A percentile compares a stretch with the other conserved stretches of the same genome.
Evolutionary conservation across 768 basidiomycete species (phyloP).

Genomic region (Lactarius pseudohatsudake): DNA sequence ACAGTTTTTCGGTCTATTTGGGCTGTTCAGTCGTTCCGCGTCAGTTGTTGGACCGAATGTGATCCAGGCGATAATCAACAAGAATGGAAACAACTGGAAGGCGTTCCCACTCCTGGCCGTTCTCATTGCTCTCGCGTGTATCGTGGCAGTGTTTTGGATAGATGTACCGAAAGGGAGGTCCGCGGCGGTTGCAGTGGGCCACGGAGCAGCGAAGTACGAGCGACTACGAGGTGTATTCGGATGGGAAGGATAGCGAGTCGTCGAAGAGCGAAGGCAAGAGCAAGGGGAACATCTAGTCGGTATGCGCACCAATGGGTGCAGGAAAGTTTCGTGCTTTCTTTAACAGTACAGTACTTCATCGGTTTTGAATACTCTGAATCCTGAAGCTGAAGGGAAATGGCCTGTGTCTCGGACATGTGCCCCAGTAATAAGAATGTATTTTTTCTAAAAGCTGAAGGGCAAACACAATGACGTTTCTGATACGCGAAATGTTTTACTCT

Average conservation of each 20-base stretch:
- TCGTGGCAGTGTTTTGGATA: conserved; percentile 75
- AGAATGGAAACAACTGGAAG: conserved; percentile 70
- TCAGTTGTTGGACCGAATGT: conserved; percentile 87
- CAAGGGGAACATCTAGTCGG: not conserved
- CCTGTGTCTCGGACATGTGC: too few relatives aligned
- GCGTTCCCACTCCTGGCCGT: conserved; percentile 85
- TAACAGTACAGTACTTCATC: not conserved
- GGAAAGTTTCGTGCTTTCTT: not conserved
- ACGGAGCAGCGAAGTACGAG: conserved; percentile 28
- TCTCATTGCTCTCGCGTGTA: conserved; percentile 59
- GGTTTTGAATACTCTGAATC: not conserved
- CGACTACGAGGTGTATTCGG: not conserved
- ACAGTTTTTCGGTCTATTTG: conserved; percentile 74
- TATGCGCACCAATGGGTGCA: not conserved
- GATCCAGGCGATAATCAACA: conserved; percentile 77
- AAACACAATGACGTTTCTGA: not conserved
- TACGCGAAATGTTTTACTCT: not conserved
- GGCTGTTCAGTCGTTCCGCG: conserved; percentile 53
- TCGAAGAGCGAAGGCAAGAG: not conserved
- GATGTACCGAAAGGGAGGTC: conserved; percentile 41
- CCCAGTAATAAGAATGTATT: too few relatives aligned
- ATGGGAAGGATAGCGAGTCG: not conserved
- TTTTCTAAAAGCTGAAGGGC: not conserved
- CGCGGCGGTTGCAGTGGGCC: conserved; percentile 43
- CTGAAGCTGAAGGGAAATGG: not conserved